Base-by-base conservation (phyloP, 202 grass and related monocot species). In the Zizania palustris region DNA sequence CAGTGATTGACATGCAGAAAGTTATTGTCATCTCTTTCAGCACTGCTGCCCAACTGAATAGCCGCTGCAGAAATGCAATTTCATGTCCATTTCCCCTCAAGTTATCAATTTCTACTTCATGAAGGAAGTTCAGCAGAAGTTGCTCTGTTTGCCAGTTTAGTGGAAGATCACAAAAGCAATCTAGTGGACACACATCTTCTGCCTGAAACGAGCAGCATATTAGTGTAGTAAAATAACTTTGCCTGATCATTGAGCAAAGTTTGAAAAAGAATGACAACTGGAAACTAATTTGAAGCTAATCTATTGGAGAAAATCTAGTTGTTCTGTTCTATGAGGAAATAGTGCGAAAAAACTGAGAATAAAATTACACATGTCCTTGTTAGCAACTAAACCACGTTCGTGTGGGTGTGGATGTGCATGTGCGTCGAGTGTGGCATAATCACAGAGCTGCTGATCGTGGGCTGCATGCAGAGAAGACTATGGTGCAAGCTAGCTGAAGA, bases 11-110 rank as follows among this genome's bases (percentile, higher is more conserved):
- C 5, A 3, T 4, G 45, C 61, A 3, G 22, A 60, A 77, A 42
- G 0, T 54, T 65, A 66, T 16, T 16, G 40, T 65, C 74, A 77
- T 16, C 3, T 20, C 28, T 66, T 79, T 13, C 41, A 79, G n/a
- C 5, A 4, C 6, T 12, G 16, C 20, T 9, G 11, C 54, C 54
- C 77, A 70, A 22, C 3, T 15, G 64, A 79, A 69, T 15, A 79
- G 11, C n/a, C 8, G 37, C 65, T 67, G 11, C 12, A 67, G 35
- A 77, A 34, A 14, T 55, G 48, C 37, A 28, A 69, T 18, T 37
- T 79, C 41, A 46, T 48, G 22, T 7, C 37, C 65, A 35, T 15
- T 19, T 45, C 15, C 51, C 11, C 14, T 28, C 10, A 69, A 58
- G n/a, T 37, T 11, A 13, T 1, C 35, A 21, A 75, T 78, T 43